Percentiles rank a stretch among this genome's conserved stretches.
phyloP scores from a whole-genome alignment of 2,329 filamentous ascomycete genomes.

The Magnaporthales sp. region DNA sequence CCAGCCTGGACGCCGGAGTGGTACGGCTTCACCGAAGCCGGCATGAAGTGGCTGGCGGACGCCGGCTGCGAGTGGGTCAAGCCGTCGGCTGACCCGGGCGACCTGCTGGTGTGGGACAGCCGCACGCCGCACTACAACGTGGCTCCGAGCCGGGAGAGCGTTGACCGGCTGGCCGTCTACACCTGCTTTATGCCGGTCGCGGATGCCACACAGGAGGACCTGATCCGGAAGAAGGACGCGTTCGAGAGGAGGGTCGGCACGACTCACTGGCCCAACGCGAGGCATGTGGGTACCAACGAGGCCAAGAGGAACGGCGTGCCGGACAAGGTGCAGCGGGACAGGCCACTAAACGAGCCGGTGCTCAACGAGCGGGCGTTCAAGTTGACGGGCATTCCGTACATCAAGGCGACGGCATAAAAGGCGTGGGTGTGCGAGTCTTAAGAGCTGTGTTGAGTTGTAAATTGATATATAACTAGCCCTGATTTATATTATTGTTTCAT shows the following conservation, averaged over 20 bases:
- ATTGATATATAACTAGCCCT: not conserved
- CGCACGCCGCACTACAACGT: conserved; percentile 32
- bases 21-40: conserved; percentile 25
- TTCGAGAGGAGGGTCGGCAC: conserved; percentile 29
- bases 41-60: conserved; percentile 26
- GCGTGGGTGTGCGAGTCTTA: no score
- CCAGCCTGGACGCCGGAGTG: conserved; percentile 26
- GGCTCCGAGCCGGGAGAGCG: conserved; percentile 17
- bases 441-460: not conserved
- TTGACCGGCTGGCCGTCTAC: conserved; percentile 26
- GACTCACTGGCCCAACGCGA: conserved; percentile 32
- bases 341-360: conserved; percentile 28
- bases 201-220: conserved; percentile 28
- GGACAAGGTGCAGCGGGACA: conserved; percentile 23
- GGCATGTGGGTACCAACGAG: conserved; percentile 14
- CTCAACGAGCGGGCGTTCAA: conserved; percentile 32
- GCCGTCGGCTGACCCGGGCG: conserved; percentile 31
- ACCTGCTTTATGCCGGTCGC: conserved; percentile 31
- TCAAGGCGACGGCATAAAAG: no score
- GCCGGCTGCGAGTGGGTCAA: conserved; percentile 14
- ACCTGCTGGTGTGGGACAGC: conserved; percentile 31
- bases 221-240: conserved; percentile 29
- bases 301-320: conserved; percentile 16
- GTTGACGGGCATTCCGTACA: conserved; percentile 38
- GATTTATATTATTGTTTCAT: not conserved